Evolutionary conservation across 495 filamentous ascomycete genomes (phyloP).

Genomic region (Penicillium bovifimosum): DNA sequence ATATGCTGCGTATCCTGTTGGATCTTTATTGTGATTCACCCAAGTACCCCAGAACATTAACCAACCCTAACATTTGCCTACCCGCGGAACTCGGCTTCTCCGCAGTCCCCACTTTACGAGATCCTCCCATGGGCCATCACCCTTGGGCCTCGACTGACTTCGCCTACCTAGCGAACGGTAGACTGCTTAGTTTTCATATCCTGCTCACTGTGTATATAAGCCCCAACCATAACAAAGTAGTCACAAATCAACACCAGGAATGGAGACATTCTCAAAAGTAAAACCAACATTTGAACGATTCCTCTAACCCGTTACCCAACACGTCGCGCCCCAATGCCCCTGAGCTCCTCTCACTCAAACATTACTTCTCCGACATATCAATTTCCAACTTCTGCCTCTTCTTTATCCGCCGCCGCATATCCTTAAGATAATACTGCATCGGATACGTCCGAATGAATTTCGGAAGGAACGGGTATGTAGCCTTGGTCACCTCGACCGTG

Average conservation of each 20-base stretch:
- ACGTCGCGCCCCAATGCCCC: background rate
- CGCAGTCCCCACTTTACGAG: conserved; percentile 3
- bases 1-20: background rate
- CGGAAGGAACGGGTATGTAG: conserved; percentile 27
- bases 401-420: conserved; percentile 28
- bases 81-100: conserved; percentile 20
- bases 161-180: too few relatives aligned
- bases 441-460: conserved; percentile 28
- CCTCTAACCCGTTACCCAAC: background rate
- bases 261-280: too few relatives aligned
- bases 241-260: too few relatives aligned
- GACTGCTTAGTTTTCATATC: too few relatives aligned
- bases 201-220: too few relatives aligned
- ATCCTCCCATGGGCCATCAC: too few relatives aligned
- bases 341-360: background rate
- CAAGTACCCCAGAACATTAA: background rate
- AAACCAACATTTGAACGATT: too few relatives aligned
- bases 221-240: background rate
- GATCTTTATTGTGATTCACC: background rate
- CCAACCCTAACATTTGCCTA: background rate
- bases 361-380: background rate
- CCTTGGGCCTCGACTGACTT: too few relatives aligned
- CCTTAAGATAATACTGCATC: conserved; percentile 33
- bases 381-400: background rate
- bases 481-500: conserved; percentile 17